phyloP scores from a whole-genome alignment of 169 alveolate species.

The Besnoitia besnoiti region DNA sequence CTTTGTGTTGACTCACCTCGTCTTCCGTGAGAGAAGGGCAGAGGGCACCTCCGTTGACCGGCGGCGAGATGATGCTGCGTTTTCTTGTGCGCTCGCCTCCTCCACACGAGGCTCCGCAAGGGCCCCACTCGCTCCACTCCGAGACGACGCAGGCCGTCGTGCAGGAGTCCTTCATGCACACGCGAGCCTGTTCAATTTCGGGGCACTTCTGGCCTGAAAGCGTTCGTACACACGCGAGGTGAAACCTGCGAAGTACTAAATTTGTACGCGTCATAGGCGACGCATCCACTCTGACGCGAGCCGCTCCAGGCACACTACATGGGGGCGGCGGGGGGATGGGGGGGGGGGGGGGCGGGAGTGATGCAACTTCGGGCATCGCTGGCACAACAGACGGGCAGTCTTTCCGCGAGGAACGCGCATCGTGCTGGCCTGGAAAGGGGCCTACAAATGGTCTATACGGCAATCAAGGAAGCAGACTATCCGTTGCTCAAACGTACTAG shows the following conservation, averaged over 20 bases:
- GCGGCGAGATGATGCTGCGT: slow-evolving; percentile 68
- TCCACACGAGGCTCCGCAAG: slow-evolving; percentile 73
- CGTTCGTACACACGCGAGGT: slow-evolving; percentile 46
- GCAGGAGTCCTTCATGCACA: slow-evolving; percentile 65
- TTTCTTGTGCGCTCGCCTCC: slow-evolving; percentile 76
- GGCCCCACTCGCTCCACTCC: slow-evolving; percentile 74
- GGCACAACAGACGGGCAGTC: too few species aligned
- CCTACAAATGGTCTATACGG: too few species aligned
- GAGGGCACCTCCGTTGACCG: slow-evolving; percentile 71
- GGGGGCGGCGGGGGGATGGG: too few species aligned
- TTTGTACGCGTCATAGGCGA: too few species aligned
- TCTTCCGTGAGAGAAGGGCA: slow-evolving; percentile 65
- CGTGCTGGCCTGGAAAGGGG: too few species aligned
- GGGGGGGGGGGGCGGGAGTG: too few species aligned
- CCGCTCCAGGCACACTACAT: too few species aligned
- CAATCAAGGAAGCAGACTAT: too few species aligned
- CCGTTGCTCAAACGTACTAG: too few species aligned
- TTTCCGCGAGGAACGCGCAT: too few species aligned
- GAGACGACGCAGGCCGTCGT: slow-evolving; percentile 69
- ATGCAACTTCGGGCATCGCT: too few species aligned
- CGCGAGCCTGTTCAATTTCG: slow-evolving; percentile 42
- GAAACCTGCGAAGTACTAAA: neutral
- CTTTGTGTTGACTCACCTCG: neutral
- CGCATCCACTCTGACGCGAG: too few species aligned
- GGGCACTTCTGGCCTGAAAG: slow-evolving; percentile 64